Evolutionary conservation across 192 early-diverging fungal genomes (phyloP).

Genomic region (Coemansia sp.): DNA sequence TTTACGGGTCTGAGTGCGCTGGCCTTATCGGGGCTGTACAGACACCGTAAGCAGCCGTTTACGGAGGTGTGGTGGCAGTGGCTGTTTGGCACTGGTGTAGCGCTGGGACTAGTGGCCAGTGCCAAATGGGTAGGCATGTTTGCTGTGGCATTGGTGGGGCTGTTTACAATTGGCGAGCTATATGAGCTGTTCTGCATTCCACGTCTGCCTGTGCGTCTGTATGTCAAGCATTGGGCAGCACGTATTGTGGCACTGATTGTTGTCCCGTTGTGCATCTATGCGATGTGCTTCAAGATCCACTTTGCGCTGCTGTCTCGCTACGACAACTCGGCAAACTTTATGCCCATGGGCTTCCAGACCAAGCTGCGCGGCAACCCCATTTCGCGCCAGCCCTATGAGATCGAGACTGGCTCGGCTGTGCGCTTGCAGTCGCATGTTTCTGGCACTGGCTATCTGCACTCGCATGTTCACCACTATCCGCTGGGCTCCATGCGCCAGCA

Average conservation of each 20-base stretch:
- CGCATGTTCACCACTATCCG: slow-evolving; percentile 64
- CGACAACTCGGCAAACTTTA: slow-evolving; percentile 48
- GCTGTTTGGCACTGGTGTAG: slow-evolving; percentile 77
- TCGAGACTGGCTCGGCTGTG: slow-evolving; percentile 37
- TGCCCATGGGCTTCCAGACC: slow-evolving; percentile 49
- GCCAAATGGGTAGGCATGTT: slow-evolving; percentile 98
- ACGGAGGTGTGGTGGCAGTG: slow-evolving; percentile 84
- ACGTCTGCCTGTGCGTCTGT: slow-evolving; percentile 58
- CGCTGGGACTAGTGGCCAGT: slow-evolving; percentile 82
- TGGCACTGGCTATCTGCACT: slow-evolving; percentile 52
- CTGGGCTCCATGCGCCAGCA: slow-evolving; percentile 73
- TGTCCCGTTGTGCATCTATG: slow-evolving; percentile 78
- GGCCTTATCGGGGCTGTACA: slow-evolving; percentile 72
- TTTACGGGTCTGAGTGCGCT: slow-evolving; percentile 72
- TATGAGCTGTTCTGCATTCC: slow-evolving; percentile 45
- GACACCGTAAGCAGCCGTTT: slow-evolving; percentile 69
- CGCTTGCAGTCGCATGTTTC: slow-evolving; percentile 34
- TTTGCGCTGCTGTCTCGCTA: slow-evolving; percentile 76
- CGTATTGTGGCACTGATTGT: slow-evolving; percentile 79
- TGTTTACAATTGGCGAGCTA: slow-evolving; percentile 42
- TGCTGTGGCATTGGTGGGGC: slow-evolving; percentile 68
- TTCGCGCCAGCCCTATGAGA: slow-evolving; percentile 42
- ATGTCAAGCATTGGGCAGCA: slow-evolving; percentile 79
- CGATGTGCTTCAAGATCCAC: slow-evolving; percentile 78
- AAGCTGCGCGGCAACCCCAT: slow-evolving; percentile 39